Conservation (phyloP, 768 basidiomycete genomes). For the Pleurotus platypus region DNA sequence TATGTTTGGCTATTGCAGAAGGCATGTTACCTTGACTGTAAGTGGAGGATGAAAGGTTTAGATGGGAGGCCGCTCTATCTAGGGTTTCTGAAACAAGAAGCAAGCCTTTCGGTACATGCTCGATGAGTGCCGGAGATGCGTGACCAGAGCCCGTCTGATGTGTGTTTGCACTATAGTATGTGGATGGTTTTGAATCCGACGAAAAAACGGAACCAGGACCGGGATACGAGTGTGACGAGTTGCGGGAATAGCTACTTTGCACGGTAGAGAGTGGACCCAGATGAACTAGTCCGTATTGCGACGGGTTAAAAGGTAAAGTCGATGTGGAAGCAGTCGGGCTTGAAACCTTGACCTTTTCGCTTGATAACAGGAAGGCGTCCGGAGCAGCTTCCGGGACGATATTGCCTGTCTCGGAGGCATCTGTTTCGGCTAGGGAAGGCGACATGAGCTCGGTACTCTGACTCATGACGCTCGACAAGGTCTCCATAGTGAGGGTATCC, state of each 20-base stretch:
- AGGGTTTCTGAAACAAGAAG: too few species aligned
- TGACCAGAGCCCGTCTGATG: too few species aligned
- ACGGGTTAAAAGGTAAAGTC: conserved; percentile 30
- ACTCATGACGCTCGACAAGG: not conserved
- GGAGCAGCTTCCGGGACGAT: not conserved
- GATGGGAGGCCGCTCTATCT: too few species aligned
- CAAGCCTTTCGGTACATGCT: too few species aligned
- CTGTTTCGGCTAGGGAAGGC: not conserved
- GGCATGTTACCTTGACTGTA: too few species aligned
- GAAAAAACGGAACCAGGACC: conserved; percentile 3
- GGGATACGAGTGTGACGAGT: conserved; percentile 15
- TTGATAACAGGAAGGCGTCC: not conserved
- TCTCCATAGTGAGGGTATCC: not conserved
- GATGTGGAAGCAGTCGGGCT: too few species aligned
- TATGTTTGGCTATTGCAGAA: too few species aligned
- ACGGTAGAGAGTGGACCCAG: conserved; percentile 29
- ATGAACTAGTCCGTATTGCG: conserved; percentile 39
- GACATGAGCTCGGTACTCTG: not conserved
- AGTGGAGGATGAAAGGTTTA: too few species aligned
- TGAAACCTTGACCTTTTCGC: too few species aligned
- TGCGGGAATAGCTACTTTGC: not conserved
- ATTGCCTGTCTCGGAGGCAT: not conserved
- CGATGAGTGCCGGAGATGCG: too few species aligned
- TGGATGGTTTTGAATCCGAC: not conserved
- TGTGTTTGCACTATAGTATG: not conserved